These are phyloP conservation scores for Venturia pyrina DNA, from an alignment of 2,329 filamentous ascomycete genomes.

Conservation along the genomic window DNA sequence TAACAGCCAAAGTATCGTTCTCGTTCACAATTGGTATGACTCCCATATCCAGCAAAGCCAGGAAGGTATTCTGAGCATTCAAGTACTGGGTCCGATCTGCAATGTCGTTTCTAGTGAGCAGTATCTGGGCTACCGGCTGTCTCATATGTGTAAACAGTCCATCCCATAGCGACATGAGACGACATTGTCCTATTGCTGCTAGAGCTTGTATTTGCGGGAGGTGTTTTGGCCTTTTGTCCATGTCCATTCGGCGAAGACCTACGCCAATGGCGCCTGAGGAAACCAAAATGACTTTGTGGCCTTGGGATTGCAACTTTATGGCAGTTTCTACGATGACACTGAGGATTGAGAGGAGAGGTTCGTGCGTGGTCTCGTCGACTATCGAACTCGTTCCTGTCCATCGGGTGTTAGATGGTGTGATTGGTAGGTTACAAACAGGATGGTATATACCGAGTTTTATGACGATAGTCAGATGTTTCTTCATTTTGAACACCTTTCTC, in stretches of 20 bases:
- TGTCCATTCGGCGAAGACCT: slow-evolving; percentile 79
- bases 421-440: not conserved
- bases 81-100: slow-evolving; percentile 90
- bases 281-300: slow-evolving; percentile 89
- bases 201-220: slow-evolving; percentile 85
- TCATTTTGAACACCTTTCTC: slow-evolving; percentile 39
- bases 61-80: slow-evolving; percentile 93
- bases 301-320: slow-evolving; percentile 76
- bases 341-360: slow-evolving; percentile 82
- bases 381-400: slow-evolving; percentile 92
- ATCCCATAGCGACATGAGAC: slow-evolving; percentile 92
- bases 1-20: slow-evolving; percentile 92
- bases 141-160: slow-evolving; percentile 77
- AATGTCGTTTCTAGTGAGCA: slow-evolving; percentile 92
- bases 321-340: slow-evolving; percentile 92
- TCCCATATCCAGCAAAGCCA: slow-evolving; percentile 82
- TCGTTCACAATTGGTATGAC: slow-evolving; percentile 98
- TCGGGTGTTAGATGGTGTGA: slow-evolving; percentile 19
- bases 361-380: slow-evolving; percentile 89
- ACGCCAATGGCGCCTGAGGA: slow-evolving; percentile 97
- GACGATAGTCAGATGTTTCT: slow-evolving; percentile 65
- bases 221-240: slow-evolving; percentile 79
- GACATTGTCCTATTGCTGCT: slow-evolving; percentile 91
- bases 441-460: slow-evolving; percentile 66
- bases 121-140: slow-evolving; percentile 88